phyloP scores from a whole-genome alignment of 2,329 filamentous ascomycete species.

The Alternaria conjuncta region DNA sequence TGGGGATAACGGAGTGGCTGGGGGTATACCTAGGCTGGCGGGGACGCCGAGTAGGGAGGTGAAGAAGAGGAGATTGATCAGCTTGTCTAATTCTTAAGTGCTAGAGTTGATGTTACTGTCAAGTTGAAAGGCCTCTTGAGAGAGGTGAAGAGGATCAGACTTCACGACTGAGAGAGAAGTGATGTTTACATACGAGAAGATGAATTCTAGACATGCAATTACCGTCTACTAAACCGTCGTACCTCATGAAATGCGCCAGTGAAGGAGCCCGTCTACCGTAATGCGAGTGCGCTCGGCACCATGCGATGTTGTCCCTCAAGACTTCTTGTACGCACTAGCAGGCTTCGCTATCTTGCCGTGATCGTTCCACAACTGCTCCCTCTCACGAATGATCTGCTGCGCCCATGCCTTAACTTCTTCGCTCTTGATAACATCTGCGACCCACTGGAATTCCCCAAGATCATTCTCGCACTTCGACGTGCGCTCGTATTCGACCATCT shows the following conservation, averaged over 20 bases:
- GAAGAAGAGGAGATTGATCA: constrained; percentile 26
- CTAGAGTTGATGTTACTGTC: background rate
- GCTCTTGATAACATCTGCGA: constrained; percentile 73
- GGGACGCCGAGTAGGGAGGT: constrained; percentile 1
- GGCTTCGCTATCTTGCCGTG: constrained; percentile 39
- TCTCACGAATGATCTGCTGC: constrained; percentile 75
- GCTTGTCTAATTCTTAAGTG: constrained; percentile 20
- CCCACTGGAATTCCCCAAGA: constrained; percentile 84
- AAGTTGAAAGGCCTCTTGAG: background rate
- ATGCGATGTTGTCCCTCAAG: background rate
- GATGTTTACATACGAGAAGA: background rate
- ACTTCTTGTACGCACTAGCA: background rate
- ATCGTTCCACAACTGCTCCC: constrained; percentile 72
- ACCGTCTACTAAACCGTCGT: background rate
- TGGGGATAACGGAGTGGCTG: background rate
- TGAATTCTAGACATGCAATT: background rate
- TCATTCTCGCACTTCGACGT: constrained; percentile 69
- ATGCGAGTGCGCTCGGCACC: background rate
- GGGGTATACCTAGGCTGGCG: background rate
- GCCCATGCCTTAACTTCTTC: constrained; percentile 84
- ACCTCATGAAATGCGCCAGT: background rate
- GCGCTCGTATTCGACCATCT: constrained; percentile 97
- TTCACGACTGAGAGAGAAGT: background rate
- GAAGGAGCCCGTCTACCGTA: background rate
- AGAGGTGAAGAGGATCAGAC: too few relatives aligned